A percentile compares a stretch with the other conserved stretches of the same genome.
These are phyloP conservation scores for Brassica nigra DNA, from an alignment of 345 rosid genomes.

Conservation along the genomic window DNA sequence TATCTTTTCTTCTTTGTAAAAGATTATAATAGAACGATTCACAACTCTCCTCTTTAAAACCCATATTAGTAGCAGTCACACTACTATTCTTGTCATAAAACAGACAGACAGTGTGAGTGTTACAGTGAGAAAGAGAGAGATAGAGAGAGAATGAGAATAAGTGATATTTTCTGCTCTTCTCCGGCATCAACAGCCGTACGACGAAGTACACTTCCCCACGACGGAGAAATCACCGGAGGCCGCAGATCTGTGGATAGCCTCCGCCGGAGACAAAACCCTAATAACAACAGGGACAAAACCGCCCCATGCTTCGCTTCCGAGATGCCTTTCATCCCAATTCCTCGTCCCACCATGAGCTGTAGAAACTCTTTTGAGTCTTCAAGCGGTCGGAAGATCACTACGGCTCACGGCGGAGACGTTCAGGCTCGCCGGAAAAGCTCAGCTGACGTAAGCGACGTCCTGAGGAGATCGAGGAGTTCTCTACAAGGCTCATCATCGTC, in stretches of 20 bases:
- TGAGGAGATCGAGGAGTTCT: conserved; percentile 37
- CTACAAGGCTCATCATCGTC: conserved; percentile 46
- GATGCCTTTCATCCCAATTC: conserved; percentile 46
- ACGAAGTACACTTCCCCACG: conserved; percentile 47
- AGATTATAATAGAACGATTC: background rate
- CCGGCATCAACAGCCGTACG: conserved; percentile 85
- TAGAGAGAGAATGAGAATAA: conserved; percentile 51
- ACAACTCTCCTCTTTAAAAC: conserved; percentile 28
- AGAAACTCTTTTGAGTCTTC: conserved; percentile 39
- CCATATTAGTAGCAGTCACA: conserved; percentile 22
- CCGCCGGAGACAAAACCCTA: conserved; percentile 43
- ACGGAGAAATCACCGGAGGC: conserved; percentile 48
- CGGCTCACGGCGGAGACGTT: conserved; percentile 13
- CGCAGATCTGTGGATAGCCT: conserved; percentile 51
- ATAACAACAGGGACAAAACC: conserved; percentile 39
- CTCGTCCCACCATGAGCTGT: conserved; percentile 39
- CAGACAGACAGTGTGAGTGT: conserved; percentile 29
- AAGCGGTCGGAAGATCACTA: conserved; percentile 46
- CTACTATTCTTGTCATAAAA: conserved; percentile 18
- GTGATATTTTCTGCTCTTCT: conserved; percentile 76
- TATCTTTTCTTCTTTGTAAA: background rate
- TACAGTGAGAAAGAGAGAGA: conserved; percentile 24
- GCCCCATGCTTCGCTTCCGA: conserved; percentile 49
- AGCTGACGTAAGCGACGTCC: conserved; percentile 47
- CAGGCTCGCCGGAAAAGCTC: conserved; percentile 65